A percentile compares a stretch with the other conserved stretches of the same genome.
These are phyloP conservation scores for Corrigiola litoralis DNA, from an alignment of 179 eudicot species.

Conservation along the genomic window DNA sequence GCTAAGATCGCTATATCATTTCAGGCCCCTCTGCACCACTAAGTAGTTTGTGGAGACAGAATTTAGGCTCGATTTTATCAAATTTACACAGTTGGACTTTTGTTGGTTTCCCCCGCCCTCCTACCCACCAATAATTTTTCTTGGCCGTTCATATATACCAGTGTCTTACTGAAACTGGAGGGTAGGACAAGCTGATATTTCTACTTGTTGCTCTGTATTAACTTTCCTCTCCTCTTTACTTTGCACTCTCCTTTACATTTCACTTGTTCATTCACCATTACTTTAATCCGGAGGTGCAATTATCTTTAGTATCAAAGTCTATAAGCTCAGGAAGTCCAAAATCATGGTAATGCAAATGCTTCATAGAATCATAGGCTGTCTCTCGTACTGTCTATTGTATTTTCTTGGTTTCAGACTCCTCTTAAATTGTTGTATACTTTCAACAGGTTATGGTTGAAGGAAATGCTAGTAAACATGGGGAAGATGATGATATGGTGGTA, in stretches of 20 bases:
- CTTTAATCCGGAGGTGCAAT: too few species aligned
- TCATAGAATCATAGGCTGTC: background rate
- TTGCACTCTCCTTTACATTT: background rate
- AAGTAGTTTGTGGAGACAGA: background rate
- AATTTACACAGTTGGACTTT: background rate
- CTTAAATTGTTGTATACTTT: background rate
- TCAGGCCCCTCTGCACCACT: constrained; percentile 16
- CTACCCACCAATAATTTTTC: constrained; percentile 14
- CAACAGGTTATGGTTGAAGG: constrained; percentile 45
- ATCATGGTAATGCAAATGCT: constrained; percentile 31
- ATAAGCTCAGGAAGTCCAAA: background rate
- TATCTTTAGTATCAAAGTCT: constrained; percentile 4
- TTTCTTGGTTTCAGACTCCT: too few species aligned
- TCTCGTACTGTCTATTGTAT: background rate
- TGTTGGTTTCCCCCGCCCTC: constrained; percentile 7
- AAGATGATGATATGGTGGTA: constrained; percentile 26
- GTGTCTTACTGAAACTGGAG: constrained; percentile 7
- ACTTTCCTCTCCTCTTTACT: background rate
- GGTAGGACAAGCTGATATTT: background rate
- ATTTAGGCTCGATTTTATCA: constrained; percentile 6
- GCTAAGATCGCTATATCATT: constrained; percentile 15
- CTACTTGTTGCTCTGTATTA: background rate
- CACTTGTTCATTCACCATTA: background rate
- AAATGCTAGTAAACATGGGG: constrained; percentile 30
- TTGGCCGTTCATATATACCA: constrained; percentile 9